These are phyloP conservation scores for Eurotiales sp. DNA, from an alignment of 2,329 filamentous ascomycete genomes.

Conservation along the genomic window DNA sequence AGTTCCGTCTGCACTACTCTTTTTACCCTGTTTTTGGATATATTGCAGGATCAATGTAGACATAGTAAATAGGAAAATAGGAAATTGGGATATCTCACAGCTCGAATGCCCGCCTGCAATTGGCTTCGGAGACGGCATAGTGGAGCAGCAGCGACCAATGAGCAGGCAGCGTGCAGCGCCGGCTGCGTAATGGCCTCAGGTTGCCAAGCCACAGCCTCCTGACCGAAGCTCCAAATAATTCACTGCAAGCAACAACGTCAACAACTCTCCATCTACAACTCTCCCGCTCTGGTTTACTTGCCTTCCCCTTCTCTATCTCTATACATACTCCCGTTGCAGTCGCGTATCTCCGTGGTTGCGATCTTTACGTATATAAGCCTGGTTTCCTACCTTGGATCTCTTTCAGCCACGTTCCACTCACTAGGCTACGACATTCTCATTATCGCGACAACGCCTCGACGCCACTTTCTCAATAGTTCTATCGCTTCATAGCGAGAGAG, in stretches of 20 bases:
- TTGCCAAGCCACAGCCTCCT: constrained; percentile 9
- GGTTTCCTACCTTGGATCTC: neutral
- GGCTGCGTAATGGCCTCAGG: constrained; percentile 2
- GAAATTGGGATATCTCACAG: too few species aligned
- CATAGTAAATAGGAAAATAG: too few species aligned
- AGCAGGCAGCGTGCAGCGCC: neutral
- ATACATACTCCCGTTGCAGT: too few species aligned
- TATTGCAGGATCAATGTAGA: too few species aligned
- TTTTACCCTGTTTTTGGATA: too few species aligned
- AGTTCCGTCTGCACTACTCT: too few species aligned
- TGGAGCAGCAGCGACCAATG: neutral
- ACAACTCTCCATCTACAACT: neutral
- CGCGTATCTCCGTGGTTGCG: too few species aligned
- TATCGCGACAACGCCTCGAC: neutral
- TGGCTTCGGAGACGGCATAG: neutral
- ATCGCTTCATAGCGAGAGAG: neutral
- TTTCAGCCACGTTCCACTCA: neutral
- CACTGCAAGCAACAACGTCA: neutral
- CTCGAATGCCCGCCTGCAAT: too few species aligned
- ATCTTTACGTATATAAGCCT: too few species aligned
- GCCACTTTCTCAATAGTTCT: too few species aligned
- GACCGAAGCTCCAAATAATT: constrained; percentile 9
- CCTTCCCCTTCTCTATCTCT: too few species aligned
- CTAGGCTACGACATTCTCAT: constrained; percentile 11
- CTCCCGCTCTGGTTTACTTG: too few species aligned